Evolutionary conservation across 306 rosid genomes (phyloP), one percentile per base, ranked within the genome.

Genomic region (Sicyos edulis): DNA sequence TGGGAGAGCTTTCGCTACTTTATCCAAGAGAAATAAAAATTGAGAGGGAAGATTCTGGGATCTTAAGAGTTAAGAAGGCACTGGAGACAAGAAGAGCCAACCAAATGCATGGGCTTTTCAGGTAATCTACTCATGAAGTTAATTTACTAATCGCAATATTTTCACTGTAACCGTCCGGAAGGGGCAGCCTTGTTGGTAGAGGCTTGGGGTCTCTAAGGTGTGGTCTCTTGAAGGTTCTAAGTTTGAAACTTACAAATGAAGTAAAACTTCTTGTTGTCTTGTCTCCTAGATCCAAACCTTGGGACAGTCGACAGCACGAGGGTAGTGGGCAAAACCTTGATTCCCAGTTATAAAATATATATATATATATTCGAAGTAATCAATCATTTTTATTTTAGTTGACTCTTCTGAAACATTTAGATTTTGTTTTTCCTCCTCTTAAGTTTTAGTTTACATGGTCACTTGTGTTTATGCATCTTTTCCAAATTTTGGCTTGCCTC

Each of bases 21-120:
- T 95, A 86, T 75, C 99, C 97, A 54, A 91, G 96, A 63, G 99
- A 89, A 79, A 88, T 95, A 54, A 61, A 65, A 60, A 82, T 91
- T 79, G 85, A 89, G 67, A 87, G 73, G 82, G 78, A 81, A 68
- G 99, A 91, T 13, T 75, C 90, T 54, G 95, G 95, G 62, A 11
- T 56, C 73, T 22, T 88, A 9, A 87, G 68, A 80, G 84, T 95
- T 61, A 75, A 15, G 60, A 95, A 89, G 80, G 95, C 95, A 14
- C 66, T 85, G 22, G 97, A 95, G 79, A 86, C 91, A 55, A 80
- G 95, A 84, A 83, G 91, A 76, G 99, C 97, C 47, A 95, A 86
- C 70, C 92, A 95, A 83, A 95, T 91, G 96, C 96, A 88, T 59
- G 98, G 98, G 15, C 96, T 93, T 70, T 93, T 90, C 85, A 86